Percentiles rank a stretch among this genome's conserved stretches.
Evolutionary conservation across 257 asterid species (phyloP).

Genomic region (Solanum microdontum): DNA sequence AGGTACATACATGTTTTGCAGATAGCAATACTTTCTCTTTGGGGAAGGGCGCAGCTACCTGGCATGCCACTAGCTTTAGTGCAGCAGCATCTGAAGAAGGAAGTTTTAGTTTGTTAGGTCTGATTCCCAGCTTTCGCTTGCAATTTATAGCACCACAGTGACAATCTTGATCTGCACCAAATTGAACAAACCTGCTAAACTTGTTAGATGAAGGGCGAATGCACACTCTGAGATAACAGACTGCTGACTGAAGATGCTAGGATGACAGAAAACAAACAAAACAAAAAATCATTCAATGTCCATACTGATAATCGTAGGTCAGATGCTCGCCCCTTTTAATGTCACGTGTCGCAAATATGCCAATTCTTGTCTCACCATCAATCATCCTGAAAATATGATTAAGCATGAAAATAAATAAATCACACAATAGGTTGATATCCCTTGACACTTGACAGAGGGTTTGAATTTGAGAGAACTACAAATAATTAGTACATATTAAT

Average conservation of each 20-base stretch:
- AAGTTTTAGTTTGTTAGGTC: conserved; percentile 49
- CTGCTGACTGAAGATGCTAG: neutral
- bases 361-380: conserved; percentile 92
- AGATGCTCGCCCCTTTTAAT: conserved; percentile 82
- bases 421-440: neutral
- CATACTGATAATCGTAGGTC: conserved; percentile 97
- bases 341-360: conserved; percentile 83
- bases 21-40: conserved; percentile 33
- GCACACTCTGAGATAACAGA: neutral
- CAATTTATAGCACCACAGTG: conserved; percentile 84
- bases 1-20: conserved; percentile 25
- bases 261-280: neutral
- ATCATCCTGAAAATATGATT: conserved; percentile 55
- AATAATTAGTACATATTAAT: neutral
- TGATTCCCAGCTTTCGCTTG: conserved; percentile 79
- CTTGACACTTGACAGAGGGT: neutral
- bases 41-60: conserved; percentile 49
- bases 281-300: conserved; percentile 2
- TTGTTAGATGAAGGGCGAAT: conserved; percentile 33
- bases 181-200: conserved; percentile 92
- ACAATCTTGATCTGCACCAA: conserved; percentile 98
- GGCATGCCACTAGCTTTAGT: conserved; percentile 45
- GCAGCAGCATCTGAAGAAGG: conserved; percentile 78
- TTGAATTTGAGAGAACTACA: neutral
- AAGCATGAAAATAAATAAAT: neutral